Conservation (phyloP, 306 rosid species). For the Abrus precatorius region DNA sequence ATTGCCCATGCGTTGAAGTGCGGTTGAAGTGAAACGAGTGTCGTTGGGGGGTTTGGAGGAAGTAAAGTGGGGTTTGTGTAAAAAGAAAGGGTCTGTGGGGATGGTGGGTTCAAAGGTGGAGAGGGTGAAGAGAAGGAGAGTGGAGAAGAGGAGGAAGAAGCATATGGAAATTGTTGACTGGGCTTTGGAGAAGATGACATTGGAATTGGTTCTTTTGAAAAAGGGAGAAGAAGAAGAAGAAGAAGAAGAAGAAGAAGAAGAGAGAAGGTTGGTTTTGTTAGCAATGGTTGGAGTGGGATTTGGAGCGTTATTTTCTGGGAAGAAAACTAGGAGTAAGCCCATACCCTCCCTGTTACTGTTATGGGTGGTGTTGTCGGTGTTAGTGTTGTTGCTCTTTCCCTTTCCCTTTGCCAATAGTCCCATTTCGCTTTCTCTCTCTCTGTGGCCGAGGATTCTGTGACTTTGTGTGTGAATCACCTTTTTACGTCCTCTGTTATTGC, state of each 20-base stretch:
- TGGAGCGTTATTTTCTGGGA: conserved; percentile 54
- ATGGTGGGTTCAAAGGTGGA: conserved; percentile 71
- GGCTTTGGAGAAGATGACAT: conserved; percentile 58
- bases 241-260: not conserved
- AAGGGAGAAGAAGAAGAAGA: not conserved
- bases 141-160: conserved; percentile 65
- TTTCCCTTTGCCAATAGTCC: conserved; percentile 44
- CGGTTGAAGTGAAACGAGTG: conserved; percentile 33
- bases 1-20: conserved; percentile 76
- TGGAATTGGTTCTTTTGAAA: conserved; percentile 41
- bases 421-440: not conserved
- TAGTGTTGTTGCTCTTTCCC: conserved; percentile 40
- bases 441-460: conserved; percentile 19
- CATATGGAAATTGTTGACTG: conserved; percentile 75
- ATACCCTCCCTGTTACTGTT: conserved; percentile 48
- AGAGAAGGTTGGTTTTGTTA: conserved; percentile 47
- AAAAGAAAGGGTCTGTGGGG: not conserved
- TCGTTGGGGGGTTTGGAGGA: not conserved
- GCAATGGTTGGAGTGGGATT: too few relatives aligned
- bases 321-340: conserved; percentile 75
- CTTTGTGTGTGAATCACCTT: not conserved
- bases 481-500: not conserved
- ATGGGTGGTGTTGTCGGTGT: conserved; percentile 28
- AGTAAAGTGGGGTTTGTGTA: not conserved
- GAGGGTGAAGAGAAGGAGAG: conserved; percentile 77